phyloP scores from a whole-genome alignment of 1,139 yeast genomes.

The Blastobotrys aristatus region DNA sequence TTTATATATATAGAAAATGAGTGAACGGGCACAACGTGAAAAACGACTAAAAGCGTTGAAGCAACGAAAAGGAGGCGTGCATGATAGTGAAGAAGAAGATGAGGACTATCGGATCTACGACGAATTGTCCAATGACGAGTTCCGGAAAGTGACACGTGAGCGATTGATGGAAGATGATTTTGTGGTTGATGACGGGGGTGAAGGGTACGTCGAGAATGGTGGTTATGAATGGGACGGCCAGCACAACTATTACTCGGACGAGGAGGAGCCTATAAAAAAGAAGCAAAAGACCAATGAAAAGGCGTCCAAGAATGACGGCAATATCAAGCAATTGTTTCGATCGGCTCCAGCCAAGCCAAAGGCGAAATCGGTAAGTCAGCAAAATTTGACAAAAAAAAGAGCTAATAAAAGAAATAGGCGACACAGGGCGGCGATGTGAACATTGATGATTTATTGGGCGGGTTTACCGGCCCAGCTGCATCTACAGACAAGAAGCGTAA shows the following conservation, averaged over 20 bases:
- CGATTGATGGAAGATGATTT: conserved; percentile 86
- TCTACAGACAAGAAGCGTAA: conserved; percentile 13
- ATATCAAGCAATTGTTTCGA: conserved; percentile 22
- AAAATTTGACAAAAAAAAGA: not conserved
- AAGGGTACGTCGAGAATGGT: conserved; percentile 88
- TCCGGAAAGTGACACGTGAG: conserved; percentile 68
- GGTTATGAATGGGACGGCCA: conserved; percentile 77
- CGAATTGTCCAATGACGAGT: conserved; percentile 78
- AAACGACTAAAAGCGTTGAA: conserved; percentile 12
- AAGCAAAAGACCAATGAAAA: conserved; percentile 30
- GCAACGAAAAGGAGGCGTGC: conserved; percentile 1
- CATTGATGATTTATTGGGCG: conserved; percentile 30
- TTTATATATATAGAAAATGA: conserved; percentile 1
- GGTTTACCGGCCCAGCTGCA: conserved; percentile 1
- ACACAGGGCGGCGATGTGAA: not conserved
- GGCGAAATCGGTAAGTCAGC: conserved; percentile 14
- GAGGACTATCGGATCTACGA: conserved; percentile 60
- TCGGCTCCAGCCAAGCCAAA: conserved; percentile 22
- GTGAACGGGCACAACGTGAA: conserved; percentile 12
- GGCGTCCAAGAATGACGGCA: conserved; percentile 18
- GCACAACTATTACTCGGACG: conserved; percentile 52
- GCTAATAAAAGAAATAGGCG: conserved; percentile 3
- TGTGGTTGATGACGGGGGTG: conserved; percentile 88
- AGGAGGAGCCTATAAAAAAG: conserved; percentile 40
- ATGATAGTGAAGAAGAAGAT: conserved; percentile 16